Evolutionary conservation across 2,329 filamentous ascomycete genomes (phyloP).

Genomic region (Aspergillus sp.): DNA sequence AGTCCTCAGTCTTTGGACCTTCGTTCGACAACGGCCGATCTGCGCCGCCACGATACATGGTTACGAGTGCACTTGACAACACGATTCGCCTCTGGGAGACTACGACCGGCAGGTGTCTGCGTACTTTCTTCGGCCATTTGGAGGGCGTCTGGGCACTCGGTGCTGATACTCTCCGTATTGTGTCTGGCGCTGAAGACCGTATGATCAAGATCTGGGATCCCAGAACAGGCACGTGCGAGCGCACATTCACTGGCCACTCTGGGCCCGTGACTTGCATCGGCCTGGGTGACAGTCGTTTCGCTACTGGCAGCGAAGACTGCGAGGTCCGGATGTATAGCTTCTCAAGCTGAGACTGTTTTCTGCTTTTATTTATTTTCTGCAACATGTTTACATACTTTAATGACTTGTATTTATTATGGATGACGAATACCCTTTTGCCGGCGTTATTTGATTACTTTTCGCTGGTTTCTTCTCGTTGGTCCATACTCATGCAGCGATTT

Average conservation of each 20-base stretch:
- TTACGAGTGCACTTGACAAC: slow-evolving; percentile 86
- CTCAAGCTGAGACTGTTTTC: slow-evolving; percentile 29
- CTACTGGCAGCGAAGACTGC: slow-evolving; percentile 89
- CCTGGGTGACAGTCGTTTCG: slow-evolving; percentile 83
- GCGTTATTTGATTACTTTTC: not conserved
- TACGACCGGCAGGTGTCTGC: slow-evolving; percentile 74
- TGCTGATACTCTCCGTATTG: slow-evolving; percentile 82
- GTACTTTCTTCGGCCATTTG: slow-evolving; percentile 94
- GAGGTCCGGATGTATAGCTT: slow-evolving; percentile 86
- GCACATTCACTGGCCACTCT: slow-evolving; percentile 86
- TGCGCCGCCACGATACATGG: slow-evolving; percentile 82
- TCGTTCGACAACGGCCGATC: slow-evolving; percentile 67
- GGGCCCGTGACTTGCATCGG: slow-evolving; percentile 93
- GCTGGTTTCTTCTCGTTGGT: not conserved
- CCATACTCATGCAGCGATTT: not conserved
- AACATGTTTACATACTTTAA: slow-evolving; percentile 1
- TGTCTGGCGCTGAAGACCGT: slow-evolving; percentile 86
- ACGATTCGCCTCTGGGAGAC: slow-evolving; percentile 94
- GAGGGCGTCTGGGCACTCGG: slow-evolving; percentile 94
- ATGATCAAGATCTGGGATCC: slow-evolving; percentile 98
- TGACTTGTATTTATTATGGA: slow-evolving; percentile 11
- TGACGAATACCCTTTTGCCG: slow-evolving; percentile 12
- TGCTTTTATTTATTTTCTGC: not conserved
- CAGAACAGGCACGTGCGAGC: slow-evolving; percentile 83
- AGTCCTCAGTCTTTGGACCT: slow-evolving; percentile 57